Conservation (phyloP, 2,329 filamentous ascomycete species). For the Claviceps cyperi region DNA sequence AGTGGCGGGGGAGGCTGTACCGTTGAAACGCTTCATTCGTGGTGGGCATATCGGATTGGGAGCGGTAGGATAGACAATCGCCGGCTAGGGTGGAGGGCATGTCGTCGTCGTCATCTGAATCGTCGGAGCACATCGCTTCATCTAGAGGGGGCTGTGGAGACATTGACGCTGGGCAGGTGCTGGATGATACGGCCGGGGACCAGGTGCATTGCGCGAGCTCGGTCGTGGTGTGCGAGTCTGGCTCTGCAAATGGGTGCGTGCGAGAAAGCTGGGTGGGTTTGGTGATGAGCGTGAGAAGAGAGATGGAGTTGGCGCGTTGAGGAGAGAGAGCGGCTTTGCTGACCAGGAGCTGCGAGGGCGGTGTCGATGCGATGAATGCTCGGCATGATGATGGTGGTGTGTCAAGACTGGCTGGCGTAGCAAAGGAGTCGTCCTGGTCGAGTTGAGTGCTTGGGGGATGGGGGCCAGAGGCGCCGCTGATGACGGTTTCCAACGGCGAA, state of each 20-base stretch:
- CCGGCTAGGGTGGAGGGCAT: conserved; percentile 22
- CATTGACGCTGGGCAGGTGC: conserved; percentile 18
- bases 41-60: conserved; percentile 6
- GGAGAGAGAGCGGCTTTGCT: conserved; percentile 13
- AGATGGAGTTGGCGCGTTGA: conserved; percentile 10
- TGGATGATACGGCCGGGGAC: conserved; percentile 16
- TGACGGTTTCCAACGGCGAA: conserved; percentile 4
- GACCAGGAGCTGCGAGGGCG: conserved; percentile 29
- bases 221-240: conserved; percentile 10
- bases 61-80: conserved; percentile 18
- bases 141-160: conserved; percentile 25
- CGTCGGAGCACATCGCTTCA: conserved; percentile 31
- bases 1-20: conserved; percentile 33
- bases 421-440: conserved; percentile 41
- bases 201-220: conserved; percentile 10
- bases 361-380: conserved; percentile 36
- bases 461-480: conserved; percentile 17
- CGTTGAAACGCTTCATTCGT: conserved; percentile 14
- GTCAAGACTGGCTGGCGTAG: conserved; percentile 35
- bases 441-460: conserved; percentile 24
- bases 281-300: conserved; percentile 13
- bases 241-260: conserved; percentile 7
- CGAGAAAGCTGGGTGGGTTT: conserved; percentile 7
- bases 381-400: too few species aligned
- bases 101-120: conserved; percentile 29